Base-by-base conservation (phyloP, 371 early-diverging fungal species). In the Circinella minor region DNA sequence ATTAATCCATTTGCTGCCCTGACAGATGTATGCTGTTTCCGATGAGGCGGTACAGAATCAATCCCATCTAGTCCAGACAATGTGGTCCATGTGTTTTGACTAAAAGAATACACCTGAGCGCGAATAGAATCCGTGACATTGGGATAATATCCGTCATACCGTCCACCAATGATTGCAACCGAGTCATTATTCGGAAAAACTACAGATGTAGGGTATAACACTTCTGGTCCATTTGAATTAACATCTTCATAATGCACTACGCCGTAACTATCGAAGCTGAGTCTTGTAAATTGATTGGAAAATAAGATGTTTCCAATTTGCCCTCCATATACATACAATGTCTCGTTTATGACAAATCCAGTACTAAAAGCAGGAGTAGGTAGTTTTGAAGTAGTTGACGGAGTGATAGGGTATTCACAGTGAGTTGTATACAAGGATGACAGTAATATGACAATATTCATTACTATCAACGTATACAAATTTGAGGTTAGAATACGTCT, bases 1-100 rank as follows among this genome's bases (percentile, higher is more conserved):
- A 66, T 63, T n/a, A 37, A 20, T 18, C 71, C 71, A 62, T 71
- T 49, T 0, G 54, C 17, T 14, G 66, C 71, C 49, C 65, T 17
- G 0, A 37, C 43, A 38, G 66, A 66, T 6, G 55, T 66, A 34
- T 60, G 61, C 4, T 38, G 17, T n/a, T 59, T 47, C 3, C 70
- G 59, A n/a, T 63, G 55, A 18, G 14, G 11, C 4, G 70, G 70
- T 9, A 70, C 17, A 4, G 65, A 47, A 37, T 18, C 46, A 10
- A 34, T n/a, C 18, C 39, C 51, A 13, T 18, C 59, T 47, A 36
- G 55, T n/a, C 18, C 63, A n/a, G 63, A 11, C 20, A 63, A 63
- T 43, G 60, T 13, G 5, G 57, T 43, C 70, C 70, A 70, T 7
- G 65, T 47, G 4, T 43, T 18, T 27, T 15, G 61, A 20, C 37